phyloP scores from a whole-genome alignment of 106 monocot species.

The Allium sativum region DNA sequence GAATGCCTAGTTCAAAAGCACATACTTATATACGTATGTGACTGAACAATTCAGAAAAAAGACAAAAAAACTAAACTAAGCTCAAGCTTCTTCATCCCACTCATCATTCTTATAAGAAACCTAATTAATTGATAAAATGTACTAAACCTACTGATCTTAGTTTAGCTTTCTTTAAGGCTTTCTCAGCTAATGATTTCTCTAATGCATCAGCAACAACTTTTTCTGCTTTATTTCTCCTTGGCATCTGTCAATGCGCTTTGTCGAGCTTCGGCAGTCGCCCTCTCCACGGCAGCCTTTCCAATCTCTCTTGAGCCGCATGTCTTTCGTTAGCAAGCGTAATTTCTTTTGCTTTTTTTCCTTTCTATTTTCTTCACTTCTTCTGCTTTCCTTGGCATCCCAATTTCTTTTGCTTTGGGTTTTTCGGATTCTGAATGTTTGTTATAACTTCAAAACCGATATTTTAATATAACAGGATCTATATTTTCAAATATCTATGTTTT shows the following conservation, averaged over 20 bases:
- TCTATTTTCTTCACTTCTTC: slow-evolving; percentile 69
- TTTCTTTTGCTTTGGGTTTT: slow-evolving; percentile 21
- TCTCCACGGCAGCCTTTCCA: slow-evolving; percentile 68
- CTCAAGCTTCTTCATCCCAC: too few relatives aligned
- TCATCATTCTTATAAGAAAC: too few relatives aligned
- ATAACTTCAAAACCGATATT: slow-evolving; percentile 1
- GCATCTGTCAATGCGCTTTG: slow-evolving; percentile 69
- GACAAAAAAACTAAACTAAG: too few relatives aligned
- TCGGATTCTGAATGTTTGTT: slow-evolving; percentile 20
- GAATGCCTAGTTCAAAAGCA: too few relatives aligned
- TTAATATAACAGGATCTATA: not conserved
- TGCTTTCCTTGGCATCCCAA: slow-evolving; percentile 20
- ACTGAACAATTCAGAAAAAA: too few relatives aligned
- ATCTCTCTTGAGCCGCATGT: slow-evolving; percentile 47
- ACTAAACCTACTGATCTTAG: slow-evolving; percentile 54
- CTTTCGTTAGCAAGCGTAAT: slow-evolving; percentile 66
- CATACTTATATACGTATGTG: too few relatives aligned
- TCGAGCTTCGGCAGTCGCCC: slow-evolving; percentile 62
- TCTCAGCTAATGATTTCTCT: slow-evolving; percentile 39
- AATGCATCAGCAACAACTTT: slow-evolving; percentile 35
- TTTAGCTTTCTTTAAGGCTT: slow-evolving; percentile 51
- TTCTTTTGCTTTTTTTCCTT: slow-evolving; percentile 82
- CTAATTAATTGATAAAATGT: too few relatives aligned
- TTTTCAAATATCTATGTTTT: too few relatives aligned
- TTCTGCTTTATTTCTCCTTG: slow-evolving; percentile 69